A percentile compares a stretch with the other conserved stretches of the same genome.
phyloP scores from a whole-genome alignment of 202 grass and related monocot genomes.

The Setaria viridis region DNA sequence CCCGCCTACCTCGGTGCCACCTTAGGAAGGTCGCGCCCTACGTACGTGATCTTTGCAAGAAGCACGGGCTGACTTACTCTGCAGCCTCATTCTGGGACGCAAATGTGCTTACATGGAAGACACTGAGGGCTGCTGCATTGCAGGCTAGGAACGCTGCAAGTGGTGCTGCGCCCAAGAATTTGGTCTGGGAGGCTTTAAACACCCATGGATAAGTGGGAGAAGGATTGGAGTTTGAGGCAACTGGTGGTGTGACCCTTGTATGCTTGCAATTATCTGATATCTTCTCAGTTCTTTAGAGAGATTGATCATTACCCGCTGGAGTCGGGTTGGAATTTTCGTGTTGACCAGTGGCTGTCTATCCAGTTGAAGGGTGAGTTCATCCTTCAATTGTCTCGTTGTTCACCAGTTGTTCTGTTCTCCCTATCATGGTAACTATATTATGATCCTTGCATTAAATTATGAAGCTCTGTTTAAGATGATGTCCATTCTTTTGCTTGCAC shows the following conservation, averaged over 20 bases:
- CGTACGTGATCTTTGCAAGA: conserved; percentile 86
- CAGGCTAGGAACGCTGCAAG: conserved; percentile 59
- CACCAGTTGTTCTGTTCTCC: conserved; percentile 14
- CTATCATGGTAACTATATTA: conserved; percentile 42
- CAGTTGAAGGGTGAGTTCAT: conserved; percentile 44
- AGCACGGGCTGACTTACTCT: conserved; percentile 68
- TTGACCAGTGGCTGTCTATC: conserved; percentile 44
- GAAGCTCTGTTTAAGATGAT: conserved; percentile 35
- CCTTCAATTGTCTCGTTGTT: conserved; percentile 45
- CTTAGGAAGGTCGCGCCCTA: conserved; percentile 57
- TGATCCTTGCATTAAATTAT: conserved; percentile 36
- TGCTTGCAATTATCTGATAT: conserved; percentile 23
- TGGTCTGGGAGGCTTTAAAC: conserved; percentile 92
- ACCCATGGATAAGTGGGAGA: conserved; percentile 61
- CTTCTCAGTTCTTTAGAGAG: conserved; percentile 48
- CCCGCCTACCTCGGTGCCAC: conserved; percentile 81
- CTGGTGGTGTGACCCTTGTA: conserved; percentile 17
- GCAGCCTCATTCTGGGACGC: conserved; percentile 74
- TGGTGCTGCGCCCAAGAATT: conserved; percentile 48
- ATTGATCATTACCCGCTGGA: conserved; percentile 35
- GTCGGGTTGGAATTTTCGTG: conserved; percentile 53
- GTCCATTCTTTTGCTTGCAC: conserved; percentile 37
- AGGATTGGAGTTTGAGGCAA: conserved; percentile 15
- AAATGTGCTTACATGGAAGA: conserved; percentile 66
- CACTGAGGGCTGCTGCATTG: conserved; percentile 72